These are phyloP conservation scores for Psophocarpus tetragonolobus DNA, from an alignment of 306 rosid species.

Conservation along the genomic window DNA sequence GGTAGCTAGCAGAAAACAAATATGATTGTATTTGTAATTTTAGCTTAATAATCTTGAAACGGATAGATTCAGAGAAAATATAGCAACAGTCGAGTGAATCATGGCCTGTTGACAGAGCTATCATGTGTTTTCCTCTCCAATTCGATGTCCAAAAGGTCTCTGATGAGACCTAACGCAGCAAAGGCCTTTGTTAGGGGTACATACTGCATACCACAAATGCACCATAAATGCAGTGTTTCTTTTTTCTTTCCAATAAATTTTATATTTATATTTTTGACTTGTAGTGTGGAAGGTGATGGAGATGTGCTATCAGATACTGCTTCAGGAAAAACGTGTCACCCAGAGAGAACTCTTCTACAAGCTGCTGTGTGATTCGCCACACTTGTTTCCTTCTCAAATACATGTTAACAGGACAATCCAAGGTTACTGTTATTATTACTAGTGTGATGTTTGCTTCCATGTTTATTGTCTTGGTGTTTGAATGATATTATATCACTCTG, in stretches of 20 bases:
- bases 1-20: conserved; percentile 12
- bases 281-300: conserved; percentile 95
- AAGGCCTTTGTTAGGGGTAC: conserved; percentile 82
- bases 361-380: conserved; percentile 72
- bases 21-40: conserved; percentile 8
- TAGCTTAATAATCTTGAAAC: neutral
- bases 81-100: conserved; percentile 65
- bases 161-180: conserved; percentile 67
- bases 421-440: conserved; percentile 45
- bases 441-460: neutral
- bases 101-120: conserved; percentile 58
- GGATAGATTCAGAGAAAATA: conserved; percentile 62
- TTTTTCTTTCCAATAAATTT: neutral
- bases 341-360: conserved; percentile 94
- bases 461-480: conserved; percentile 23
- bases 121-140: conserved; percentile 69
- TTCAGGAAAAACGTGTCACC: conserved; percentile 76
- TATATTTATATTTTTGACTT: conserved; percentile 10
- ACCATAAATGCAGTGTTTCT: neutral
- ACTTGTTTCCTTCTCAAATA: conserved; percentile 69
- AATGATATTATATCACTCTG: neutral
- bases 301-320: conserved; percentile 72
- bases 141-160: conserved; percentile 67
- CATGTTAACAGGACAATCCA: conserved; percentile 84
- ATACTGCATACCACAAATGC: too few species aligned